A percentile compares a stretch with the other conserved stretches of the same genome.
Conservation (phyloP, 2,329 filamentous ascomycete genomes). For the Ustulina deusta region DNA sequence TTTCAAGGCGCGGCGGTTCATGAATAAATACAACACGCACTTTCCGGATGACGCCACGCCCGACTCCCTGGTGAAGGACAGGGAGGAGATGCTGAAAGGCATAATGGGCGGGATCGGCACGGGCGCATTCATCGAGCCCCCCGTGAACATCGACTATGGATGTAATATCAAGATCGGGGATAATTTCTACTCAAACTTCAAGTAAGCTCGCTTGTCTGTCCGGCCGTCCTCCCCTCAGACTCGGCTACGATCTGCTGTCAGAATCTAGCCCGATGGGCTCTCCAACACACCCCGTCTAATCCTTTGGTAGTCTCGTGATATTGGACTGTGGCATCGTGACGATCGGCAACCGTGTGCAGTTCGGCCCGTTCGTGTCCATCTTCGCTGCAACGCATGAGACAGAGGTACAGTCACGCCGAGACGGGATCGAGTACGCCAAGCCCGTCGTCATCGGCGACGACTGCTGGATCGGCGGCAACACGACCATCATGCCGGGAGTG, state of each 20-base stretch:
- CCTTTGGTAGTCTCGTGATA: slow-evolving; percentile 64
- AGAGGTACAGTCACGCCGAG: slow-evolving; percentile 64
- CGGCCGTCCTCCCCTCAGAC: slow-evolving; percentile 9
- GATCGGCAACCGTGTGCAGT: slow-evolving; percentile 77
- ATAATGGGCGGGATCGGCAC: slow-evolving; percentile 64
- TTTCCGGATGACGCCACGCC: slow-evolving; percentile 63
- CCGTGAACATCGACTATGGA: slow-evolving; percentile 73
- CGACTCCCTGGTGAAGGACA: slow-evolving; percentile 52
- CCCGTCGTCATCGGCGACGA: slow-evolving; percentile 64
- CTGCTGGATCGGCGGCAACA: slow-evolving; percentile 67
- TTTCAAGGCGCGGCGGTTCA: slow-evolving; percentile 65
- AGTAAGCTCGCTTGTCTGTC: slow-evolving; percentile 53
- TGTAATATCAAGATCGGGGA: slow-evolving; percentile 72
- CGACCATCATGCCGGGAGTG: slow-evolving; percentile 64
- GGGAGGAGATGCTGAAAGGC: slow-evolving; percentile 61
- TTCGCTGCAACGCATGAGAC: slow-evolving; percentile 79
- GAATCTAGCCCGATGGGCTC: background rate
- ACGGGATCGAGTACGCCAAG: slow-evolving; percentile 61
- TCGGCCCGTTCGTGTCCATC: slow-evolving; percentile 78
- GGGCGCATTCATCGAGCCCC: slow-evolving; percentile 69
- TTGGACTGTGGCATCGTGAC: slow-evolving; percentile 78
- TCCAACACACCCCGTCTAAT: background rate
- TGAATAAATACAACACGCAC: slow-evolving; percentile 69
- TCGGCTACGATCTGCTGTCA: background rate
- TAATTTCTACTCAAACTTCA: slow-evolving; percentile 73